Evolutionary conservation across 179 eudicot genomes (phyloP), one percentile per base, ranked within the genome.

Genomic region (Monotropa hypopitys): DNA sequence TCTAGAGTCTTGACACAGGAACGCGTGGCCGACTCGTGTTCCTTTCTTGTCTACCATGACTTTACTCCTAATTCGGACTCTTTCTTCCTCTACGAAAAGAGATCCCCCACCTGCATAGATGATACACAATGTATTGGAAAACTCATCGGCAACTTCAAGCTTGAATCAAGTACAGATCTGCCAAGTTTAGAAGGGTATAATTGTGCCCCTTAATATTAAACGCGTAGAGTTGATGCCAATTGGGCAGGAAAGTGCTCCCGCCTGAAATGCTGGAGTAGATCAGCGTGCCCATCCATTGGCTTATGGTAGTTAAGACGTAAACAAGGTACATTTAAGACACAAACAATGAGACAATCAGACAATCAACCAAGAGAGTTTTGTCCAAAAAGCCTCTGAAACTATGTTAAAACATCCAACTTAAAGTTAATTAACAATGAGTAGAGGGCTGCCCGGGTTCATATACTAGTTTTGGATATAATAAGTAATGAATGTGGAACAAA

Each of bases 211-310:
- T n/a, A 13, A 81, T 86, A 15, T 43, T 76, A 71, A 89, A 80
- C 92, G 92, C 15, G 87, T 88, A 72, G 87, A 53, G 89, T 89
- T 74, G 95, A 92, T 72, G 89, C 95, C 71, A 86, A 92, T 67
- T 95, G 93, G 82, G 92, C 93, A 81, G 92, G 93, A 88, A 76
- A 62, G 77, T 74, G 70, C 45, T 18, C 57, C n/a, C 9, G 69
- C 32, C 68, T 74, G 33, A 74, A 51, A 53, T 57, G 68, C 38
- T 57, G 11, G 16, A 26, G 11, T 42, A 13, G 15, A 12, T 11
- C 12, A 56, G 51, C 47, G 43, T 74, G 6, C 42, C 42, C 33
- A 42, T 40, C 38, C 33, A 15, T 12, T 61, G 38, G 12, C 38
- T 18, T n/a, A n/a, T n/a, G n/a, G n/a, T n/a, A n/a, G n/a, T n/a